Base-by-base conservation (phyloP, 164 flowering plant species). In the Chimonanthus praecox region DNA sequence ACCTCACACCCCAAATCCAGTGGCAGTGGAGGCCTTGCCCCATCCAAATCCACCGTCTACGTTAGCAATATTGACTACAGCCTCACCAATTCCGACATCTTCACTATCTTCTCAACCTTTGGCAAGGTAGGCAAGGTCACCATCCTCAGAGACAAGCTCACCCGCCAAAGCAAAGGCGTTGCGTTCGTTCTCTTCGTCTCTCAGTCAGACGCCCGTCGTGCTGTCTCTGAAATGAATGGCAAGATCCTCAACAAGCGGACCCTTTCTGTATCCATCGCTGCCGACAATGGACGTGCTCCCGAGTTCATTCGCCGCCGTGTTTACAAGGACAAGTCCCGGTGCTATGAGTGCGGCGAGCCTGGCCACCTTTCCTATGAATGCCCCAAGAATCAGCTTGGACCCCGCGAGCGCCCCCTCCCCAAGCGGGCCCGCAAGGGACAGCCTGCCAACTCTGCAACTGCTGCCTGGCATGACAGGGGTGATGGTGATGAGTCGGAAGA, bases 361-460 rank as follows among this genome's bases (percentile, higher is more conserved):
- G 99, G 97, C 67, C 99, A 94, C 83, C 78, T 92, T 82, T 84
- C 88, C 9, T 92, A 94, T 44, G 98, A 94, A 86, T 94, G 98
- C 58, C 97, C 98, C 4, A 86, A 47, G 83, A 94, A 94, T 68
- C 86, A 80, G 75, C 68, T 94, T 21, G 97, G 99, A 7, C 79
- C 85, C 8, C 83, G 97, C 80, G 99, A 94, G 76, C 76, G 92
- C 72, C 99, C 97, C 0, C 77, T 20, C 73, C 83, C 85, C 58
- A 87, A 89, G 79, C 44, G 79, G 72, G 90, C 79, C 16, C 81
- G 82, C 78, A 81, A 47, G 58, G 85, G n/a, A 5, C 61, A 77
- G 47, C 78, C 70, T 4, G 75, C 64, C 33, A 33, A 33, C 33
- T 33, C 33, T 33, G 33, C 33, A 15, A 54, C 48, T 77, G 68